Base-by-base conservation (phyloP, 177 flowering plant species). In the Vitis hybrid region DNA sequence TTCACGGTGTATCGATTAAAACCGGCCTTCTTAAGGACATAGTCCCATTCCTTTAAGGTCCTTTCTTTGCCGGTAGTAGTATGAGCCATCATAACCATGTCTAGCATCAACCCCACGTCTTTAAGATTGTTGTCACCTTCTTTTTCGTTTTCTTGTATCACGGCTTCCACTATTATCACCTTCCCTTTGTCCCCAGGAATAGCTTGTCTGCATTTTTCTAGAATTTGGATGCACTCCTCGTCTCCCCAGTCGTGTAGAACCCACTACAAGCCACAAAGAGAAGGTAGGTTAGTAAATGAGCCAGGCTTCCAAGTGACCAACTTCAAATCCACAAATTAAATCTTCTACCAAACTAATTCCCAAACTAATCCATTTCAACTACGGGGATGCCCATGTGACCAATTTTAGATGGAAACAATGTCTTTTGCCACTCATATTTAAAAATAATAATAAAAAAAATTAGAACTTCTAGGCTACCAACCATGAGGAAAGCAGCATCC, bases 21-120 rank as follows among this genome's bases (percentile, higher is more conserved):
- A 2, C 92, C 92, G 7, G 92, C 86, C 48, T 76, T 65, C 0
- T 5, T 12, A 12, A 90, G 76, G 19, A 90, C 76, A 72, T 62
- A 58, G 0, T 33, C 77, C 95, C 95, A 90, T 65, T 88, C 92
- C 29, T 76, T 73, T 18, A 66, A 29, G 13, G 86, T 89, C 74
- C 93, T 83, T 67, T 91, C 94, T 77, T 84, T 87, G 18, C 93
- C 97, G 0, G 59, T 71, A 50, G 59, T 75, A 3, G 92, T 89
- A 64, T 85, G 89, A 62, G 89, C 89, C 93, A 91, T 72, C 89
- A 91, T 89, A 72, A 72, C 78, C 91, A 91, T 83, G 72, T 91
- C 96, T 3, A 89, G 68, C 79, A 79, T 72, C 71, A 87, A 62
- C 56, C 82, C 74, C 61, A 72, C 85, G 55, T 73, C 74, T 9